Conservation (phyloP, 805 yeast species). For the Candida xyloterini region DNA sequence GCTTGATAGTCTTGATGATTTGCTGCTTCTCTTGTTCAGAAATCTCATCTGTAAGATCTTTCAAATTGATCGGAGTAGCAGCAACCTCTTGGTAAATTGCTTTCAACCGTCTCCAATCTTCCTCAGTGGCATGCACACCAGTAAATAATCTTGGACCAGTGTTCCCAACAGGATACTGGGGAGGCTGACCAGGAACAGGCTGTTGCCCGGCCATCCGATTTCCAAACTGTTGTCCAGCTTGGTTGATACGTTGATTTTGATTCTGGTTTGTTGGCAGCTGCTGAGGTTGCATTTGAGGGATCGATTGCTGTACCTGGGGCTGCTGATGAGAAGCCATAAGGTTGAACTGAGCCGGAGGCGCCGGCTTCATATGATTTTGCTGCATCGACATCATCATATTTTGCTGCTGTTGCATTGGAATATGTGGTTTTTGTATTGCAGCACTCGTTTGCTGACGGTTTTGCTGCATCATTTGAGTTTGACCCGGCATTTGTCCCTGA, state of each 20-base stretch:
- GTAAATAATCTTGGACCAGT: constrained; percentile 29
- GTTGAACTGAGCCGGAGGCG: constrained; percentile 15
- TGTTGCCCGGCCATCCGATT: constrained; percentile 8
- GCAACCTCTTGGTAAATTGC: constrained; percentile 68
- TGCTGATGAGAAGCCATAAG: constrained; percentile 5
- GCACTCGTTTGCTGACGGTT: constrained; percentile 17
- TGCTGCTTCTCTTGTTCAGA: constrained; percentile 61
- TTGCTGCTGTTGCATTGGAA: constrained; percentile 24
- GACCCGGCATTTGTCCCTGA: constrained; percentile 10
- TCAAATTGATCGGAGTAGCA: constrained; percentile 59
- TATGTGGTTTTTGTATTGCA: constrained; percentile 13
- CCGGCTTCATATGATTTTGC: constrained; percentile 27
- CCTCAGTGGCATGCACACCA: constrained; percentile 48
- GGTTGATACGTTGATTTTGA: constrained; percentile 20
- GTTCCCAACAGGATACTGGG: constrained; percentile 7
- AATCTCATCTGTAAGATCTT: constrained; percentile 61
- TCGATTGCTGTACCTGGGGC: constrained; percentile 13
- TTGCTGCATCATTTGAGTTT: constrained; percentile 12
- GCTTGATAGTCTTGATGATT: constrained; percentile 52
- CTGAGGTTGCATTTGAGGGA: constrained; percentile 19
- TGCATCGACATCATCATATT: constrained; percentile 23
- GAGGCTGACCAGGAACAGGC: constrained; percentile 16
- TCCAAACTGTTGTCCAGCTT: constrained; percentile 18
- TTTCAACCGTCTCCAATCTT: constrained; percentile 59
- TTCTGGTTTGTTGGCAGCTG: constrained; percentile 36